These are phyloP conservation scores for Abortiporus biennis DNA, from an alignment of 1,284 basidiomycete genomes.

Conservation along the genomic window DNA sequence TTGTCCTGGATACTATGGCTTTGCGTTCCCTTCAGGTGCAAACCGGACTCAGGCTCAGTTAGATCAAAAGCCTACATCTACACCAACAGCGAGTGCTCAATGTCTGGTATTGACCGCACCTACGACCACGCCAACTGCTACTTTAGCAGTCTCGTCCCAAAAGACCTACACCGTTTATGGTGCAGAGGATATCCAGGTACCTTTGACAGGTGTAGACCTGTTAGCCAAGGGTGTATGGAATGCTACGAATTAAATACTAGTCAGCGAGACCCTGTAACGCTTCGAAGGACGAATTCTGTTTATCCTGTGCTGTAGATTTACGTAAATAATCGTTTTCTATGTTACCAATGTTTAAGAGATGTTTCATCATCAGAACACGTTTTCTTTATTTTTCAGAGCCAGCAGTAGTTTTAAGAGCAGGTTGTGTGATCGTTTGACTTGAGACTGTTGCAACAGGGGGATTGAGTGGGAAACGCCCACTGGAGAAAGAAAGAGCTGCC, in stretches of 20 bases:
- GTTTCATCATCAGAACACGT: neutral
- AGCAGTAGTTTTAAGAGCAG: too few relatives aligned
- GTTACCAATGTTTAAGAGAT: neutral
- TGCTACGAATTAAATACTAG: neutral
- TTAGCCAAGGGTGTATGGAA: slow-evolving; percentile 7
- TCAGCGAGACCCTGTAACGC: too few relatives aligned
- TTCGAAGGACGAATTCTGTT: too few relatives aligned
- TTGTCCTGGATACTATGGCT: slow-evolving; percentile 6
- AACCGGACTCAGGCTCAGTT: slow-evolving; percentile 6
- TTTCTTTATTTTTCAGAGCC: neutral
- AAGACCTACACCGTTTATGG: slow-evolving; percentile 3
- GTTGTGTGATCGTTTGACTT: too few relatives aligned
- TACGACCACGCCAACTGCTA: slow-evolving; percentile 2
- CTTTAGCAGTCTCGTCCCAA: neutral
- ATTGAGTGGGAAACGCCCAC: too few relatives aligned
- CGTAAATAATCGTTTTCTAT: neutral
- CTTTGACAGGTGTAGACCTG: slow-evolving; percentile 2
- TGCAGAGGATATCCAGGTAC: slow-evolving; percentile 2
- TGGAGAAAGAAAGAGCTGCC: too few relatives aligned
- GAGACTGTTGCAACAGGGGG: too few relatives aligned
- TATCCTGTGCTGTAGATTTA: too few relatives aligned
- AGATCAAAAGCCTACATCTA: slow-evolving; percentile 4
- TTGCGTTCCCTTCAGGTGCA: slow-evolving; percentile 5
- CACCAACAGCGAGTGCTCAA: slow-evolving; percentile 2
- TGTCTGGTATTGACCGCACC: slow-evolving; percentile 3